Percentiles rank a stretch among this genome's conserved stretches.
These are phyloP conservation scores for Senna siamea DNA, from an alignment of 306 rosid genomes.

Conservation along the genomic window DNA sequence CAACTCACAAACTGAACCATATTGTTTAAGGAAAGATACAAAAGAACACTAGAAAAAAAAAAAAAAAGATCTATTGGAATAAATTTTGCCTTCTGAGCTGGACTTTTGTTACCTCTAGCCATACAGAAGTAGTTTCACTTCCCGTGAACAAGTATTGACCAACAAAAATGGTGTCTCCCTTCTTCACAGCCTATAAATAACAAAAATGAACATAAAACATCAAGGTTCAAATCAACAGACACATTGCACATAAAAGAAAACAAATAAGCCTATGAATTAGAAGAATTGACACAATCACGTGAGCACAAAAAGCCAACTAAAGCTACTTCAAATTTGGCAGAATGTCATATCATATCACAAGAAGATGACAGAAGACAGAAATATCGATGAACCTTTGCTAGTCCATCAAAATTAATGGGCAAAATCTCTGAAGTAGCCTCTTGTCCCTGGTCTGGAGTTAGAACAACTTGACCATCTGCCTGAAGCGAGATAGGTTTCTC, in stretches of 20 bases:
- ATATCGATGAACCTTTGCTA: conserved; percentile 65
- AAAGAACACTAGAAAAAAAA: background rate
- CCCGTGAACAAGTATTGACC: conserved; percentile 99
- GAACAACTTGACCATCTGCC: conserved; percentile 61
- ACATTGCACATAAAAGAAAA: background rate
- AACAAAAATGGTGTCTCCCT: conserved; percentile 93
- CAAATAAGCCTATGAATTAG: background rate
- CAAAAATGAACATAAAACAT: conserved; percentile 29
- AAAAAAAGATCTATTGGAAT: background rate
- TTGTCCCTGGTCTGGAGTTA: conserved; percentile 73
- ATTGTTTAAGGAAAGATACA: conserved; percentile 9
- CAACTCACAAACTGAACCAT: background rate
- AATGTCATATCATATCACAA: background rate
- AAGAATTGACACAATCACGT: background rate
- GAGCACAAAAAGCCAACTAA: background rate
- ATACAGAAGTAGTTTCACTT: conserved; percentile 97
- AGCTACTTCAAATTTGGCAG: background rate
- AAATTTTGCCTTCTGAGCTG: conserved; percentile 1
- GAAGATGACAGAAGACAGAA: background rate
- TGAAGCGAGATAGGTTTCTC: conserved; percentile 72
- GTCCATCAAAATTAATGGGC: conserved; percentile 85
- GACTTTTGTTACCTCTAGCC: conserved; percentile 81
- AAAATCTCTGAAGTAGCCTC: conserved; percentile 81
- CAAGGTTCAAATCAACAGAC: conserved; percentile 31
- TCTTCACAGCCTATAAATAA: conserved; percentile 69